Conservation (phyloP, 345 rosid species). For the Hirschfeldia incana region DNA sequence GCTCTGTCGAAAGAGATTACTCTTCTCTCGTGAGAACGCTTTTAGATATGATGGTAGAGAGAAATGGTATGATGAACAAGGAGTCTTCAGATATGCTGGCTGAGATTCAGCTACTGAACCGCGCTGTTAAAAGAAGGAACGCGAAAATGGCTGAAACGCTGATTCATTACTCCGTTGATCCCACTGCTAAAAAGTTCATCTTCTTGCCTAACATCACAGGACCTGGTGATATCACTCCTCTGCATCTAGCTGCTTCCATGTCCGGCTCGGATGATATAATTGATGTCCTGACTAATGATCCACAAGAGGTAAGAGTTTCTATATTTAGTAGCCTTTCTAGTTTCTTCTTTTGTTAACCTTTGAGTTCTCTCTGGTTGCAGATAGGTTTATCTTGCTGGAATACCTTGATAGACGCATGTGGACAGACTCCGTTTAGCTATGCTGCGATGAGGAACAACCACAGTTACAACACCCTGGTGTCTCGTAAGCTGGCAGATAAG, state of each 20-base stretch:
- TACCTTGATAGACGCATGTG: slow-evolving; percentile 52
- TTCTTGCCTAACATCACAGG: slow-evolving; percentile 64
- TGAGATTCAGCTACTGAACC: slow-evolving; percentile 70
- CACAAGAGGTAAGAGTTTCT: slow-evolving; percentile 57
- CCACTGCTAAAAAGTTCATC: slow-evolving; percentile 39
- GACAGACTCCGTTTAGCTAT: slow-evolving; percentile 63
- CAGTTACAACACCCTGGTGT: slow-evolving; percentile 68
- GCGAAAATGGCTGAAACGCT: slow-evolving; percentile 67
- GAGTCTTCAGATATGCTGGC: slow-evolving; percentile 55
- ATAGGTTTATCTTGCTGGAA: slow-evolving; percentile 73
- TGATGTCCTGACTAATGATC: slow-evolving; percentile 76
- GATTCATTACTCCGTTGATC: slow-evolving; percentile 43
- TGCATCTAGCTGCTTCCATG: slow-evolving; percentile 79
- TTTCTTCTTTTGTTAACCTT: not conserved
- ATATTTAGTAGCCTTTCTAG: not conserved
- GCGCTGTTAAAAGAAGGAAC: slow-evolving; percentile 71
- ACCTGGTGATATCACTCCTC: slow-evolving; percentile 74
- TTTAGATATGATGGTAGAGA: slow-evolving; percentile 65
- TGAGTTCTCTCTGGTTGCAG: slow-evolving; percentile 38
- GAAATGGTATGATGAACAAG: slow-evolving; percentile 48
- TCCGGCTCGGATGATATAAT: slow-evolving; percentile 60
- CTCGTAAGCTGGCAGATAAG: slow-evolving; percentile 60
- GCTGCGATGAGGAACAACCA: slow-evolving; percentile 67
- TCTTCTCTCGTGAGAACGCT: slow-evolving; percentile 57
- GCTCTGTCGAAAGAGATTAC: slow-evolving; percentile 74